Evolutionary conservation across 495 filamentous ascomycete genomes (phyloP).

Genomic region (Platismatia glauca): DNA sequence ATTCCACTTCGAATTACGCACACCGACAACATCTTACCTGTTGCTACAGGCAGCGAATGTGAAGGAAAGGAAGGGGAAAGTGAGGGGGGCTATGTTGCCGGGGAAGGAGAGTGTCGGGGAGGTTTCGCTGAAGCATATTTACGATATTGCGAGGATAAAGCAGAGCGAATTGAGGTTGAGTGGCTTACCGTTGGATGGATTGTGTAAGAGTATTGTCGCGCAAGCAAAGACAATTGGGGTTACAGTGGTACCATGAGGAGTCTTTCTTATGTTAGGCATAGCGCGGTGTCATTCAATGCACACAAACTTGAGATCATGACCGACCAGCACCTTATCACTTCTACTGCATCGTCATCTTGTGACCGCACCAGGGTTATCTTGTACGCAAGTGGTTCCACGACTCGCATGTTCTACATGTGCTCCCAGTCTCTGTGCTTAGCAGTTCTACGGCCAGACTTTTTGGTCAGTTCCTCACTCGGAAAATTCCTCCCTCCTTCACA

Average conservation of each 20-base stretch:
- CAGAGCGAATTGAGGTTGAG: constrained; percentile 71
- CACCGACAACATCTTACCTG: constrained; percentile 82
- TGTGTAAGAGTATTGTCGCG: constrained; percentile 77
- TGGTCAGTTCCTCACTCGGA: constrained; percentile 8
- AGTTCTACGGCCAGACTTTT: background rate
- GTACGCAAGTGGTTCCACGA: background rate
- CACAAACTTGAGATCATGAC: background rate
- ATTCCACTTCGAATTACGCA: constrained; percentile 89
- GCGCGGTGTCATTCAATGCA: constrained; percentile 7
- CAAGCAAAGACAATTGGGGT: constrained; percentile 87
- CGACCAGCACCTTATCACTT: background rate
- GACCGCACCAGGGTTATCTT: background rate
- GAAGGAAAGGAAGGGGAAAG: constrained; percentile 61
- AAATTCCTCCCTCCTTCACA: constrained; percentile 16
- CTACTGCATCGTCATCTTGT: background rate
- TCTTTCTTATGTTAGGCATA: background rate
- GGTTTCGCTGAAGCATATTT: constrained; percentile 89
- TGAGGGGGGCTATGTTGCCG: constrained; percentile 68
- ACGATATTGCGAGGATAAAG: constrained; percentile 98
- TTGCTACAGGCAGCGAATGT: constrained; percentile 77
- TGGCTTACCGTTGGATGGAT: constrained; percentile 66
- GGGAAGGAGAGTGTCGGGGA: constrained; percentile 72
- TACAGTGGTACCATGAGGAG: constrained; percentile 56
- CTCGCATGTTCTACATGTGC: background rate
- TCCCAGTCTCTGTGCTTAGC: background rate